Percentiles rank a stretch among this genome's conserved stretches.
phyloP scores from a whole-genome alignment of 2,329 filamentous ascomycete species.

The Fusarium azukiicola region DNA sequence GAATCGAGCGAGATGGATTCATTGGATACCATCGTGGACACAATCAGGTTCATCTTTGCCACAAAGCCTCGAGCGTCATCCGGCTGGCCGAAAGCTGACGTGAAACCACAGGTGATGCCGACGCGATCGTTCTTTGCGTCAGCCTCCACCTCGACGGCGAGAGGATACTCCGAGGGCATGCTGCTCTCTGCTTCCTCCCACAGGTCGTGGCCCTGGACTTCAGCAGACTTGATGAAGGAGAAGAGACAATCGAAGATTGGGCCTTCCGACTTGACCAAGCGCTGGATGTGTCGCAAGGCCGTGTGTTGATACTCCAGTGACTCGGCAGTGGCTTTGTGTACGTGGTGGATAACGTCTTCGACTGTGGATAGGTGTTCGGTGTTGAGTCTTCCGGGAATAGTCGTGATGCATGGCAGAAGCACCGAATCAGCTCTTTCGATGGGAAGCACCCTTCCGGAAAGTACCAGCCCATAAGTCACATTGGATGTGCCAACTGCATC shows the following conservation, averaged over 20 bases:
- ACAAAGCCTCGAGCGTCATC: conserved; percentile 2
- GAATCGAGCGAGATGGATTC: conserved; percentile 16
- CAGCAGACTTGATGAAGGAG: conserved; percentile 16
- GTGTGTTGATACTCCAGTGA: conserved; percentile 16
- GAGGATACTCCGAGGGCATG: conserved; percentile 19
- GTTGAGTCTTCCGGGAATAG: conserved; percentile 8
- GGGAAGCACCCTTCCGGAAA: conserved; percentile 8
- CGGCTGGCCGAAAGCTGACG: neutral
- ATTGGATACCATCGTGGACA: conserved; percentile 7
- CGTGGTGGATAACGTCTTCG: conserved; percentile 9
- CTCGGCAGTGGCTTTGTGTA: conserved; percentile 10
- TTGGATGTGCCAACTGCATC: conserved; percentile 5
- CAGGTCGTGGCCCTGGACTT: conserved; percentile 2
- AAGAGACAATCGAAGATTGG: conserved; percentile 21
- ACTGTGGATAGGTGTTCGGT: conserved; percentile 12
- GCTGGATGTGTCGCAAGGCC: neutral
- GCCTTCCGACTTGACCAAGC: conserved; percentile 7
- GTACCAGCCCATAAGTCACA: conserved; percentile 11
- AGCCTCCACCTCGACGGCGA: conserved; percentile 13
- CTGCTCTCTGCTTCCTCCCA: neutral
- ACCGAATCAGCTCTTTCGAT: conserved; percentile 10
- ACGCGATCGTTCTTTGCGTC: neutral
- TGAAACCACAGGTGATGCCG: conserved; percentile 11
- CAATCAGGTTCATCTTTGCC: conserved; percentile 4
- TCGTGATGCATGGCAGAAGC: conserved; percentile 12